A percentile compares a stretch with the other conserved stretches of the same genome.
These are phyloP conservation scores for Sporothrix variecibatus DNA, from an alignment of 2,329 filamentous ascomycete species.

Conservation along the genomic window DNA sequence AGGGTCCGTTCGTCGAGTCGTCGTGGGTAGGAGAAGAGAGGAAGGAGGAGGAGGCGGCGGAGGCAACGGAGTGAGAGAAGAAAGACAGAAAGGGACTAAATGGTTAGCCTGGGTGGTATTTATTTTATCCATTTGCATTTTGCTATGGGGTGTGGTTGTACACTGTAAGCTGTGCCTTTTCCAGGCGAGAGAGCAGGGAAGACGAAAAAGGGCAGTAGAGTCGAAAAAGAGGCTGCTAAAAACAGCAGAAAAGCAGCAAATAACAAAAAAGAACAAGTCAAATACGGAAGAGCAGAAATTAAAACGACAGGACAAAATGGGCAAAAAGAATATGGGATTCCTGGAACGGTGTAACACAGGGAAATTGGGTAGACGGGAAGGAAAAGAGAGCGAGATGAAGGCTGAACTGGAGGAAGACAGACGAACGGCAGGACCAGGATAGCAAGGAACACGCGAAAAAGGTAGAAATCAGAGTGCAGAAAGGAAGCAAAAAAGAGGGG, in stretches of 20 bases:
- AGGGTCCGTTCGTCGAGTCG: slow-evolving; percentile 10
- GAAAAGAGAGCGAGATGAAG: slow-evolving; percentile 7
- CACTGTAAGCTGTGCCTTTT: neutral
- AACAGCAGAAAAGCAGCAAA: neutral
- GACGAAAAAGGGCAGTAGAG: neutral
- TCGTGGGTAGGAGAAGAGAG: neutral
- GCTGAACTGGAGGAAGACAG: neutral
- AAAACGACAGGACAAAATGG: neutral
- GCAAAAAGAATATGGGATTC: neutral
- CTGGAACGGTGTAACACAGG: slow-evolving; percentile 22
- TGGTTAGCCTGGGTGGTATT: slow-evolving; percentile 12
- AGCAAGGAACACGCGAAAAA: slow-evolving; percentile 6
- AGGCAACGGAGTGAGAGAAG: slow-evolving; percentile 1
- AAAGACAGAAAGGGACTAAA: slow-evolving; percentile 1
- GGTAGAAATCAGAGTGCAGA: neutral
- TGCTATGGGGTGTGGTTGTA: slow-evolving; percentile 13
- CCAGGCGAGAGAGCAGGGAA: neutral
- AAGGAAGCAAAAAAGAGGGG: neutral
- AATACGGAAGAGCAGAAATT: neutral
- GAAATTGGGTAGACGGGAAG: slow-evolving; percentile 18
- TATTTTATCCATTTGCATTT: slow-evolving; percentile 18
- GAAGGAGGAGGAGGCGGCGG: neutral
- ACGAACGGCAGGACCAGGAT: neutral
- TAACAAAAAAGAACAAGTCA: neutral
- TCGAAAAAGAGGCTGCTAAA: neutral